A percentile compares a stretch with the other conserved stretches of the same genome.
phyloP scores from a whole-genome alignment of 345 rosid species.

The Firmiana major region DNA sequence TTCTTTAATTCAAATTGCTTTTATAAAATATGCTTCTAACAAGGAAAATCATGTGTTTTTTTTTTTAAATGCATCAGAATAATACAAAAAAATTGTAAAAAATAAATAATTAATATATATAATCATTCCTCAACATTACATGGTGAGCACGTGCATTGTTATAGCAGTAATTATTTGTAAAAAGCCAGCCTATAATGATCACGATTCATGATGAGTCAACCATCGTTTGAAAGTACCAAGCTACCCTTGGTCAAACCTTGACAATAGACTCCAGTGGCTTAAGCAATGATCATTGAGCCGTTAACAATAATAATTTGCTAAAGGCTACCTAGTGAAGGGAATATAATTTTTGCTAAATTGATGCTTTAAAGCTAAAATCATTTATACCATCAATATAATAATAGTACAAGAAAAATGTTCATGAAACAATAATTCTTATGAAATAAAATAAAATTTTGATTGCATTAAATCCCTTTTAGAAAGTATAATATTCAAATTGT shows the following conservation, averaged over 20 bases:
- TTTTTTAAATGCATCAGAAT: background rate
- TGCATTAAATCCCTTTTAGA: no score
- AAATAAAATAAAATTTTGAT: no score
- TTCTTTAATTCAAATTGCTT: no score
- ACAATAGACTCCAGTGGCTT: background rate
- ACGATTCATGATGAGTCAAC: slow-evolving; percentile 4
- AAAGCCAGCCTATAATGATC: slow-evolving; percentile 9
- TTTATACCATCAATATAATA: background rate
- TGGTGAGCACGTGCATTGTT: background rate
- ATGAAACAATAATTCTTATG: no score
- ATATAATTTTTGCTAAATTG: background rate
- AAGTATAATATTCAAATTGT: no score
- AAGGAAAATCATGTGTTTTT: no score
- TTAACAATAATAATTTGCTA: background rate
- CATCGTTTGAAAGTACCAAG: background rate
- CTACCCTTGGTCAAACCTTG: background rate
- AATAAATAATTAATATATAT: no score
- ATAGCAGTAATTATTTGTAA: background rate
- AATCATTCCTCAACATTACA: background rate
- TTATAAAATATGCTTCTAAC: no score
- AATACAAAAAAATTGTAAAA: no score
- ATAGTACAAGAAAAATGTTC: background rate
- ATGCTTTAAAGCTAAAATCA: background rate
- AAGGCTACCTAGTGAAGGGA: background rate
- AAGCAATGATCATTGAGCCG: background rate